Evolutionary conservation across 176 grass and related monocot species (phyloP), one percentile per base, ranked within the genome.

Genomic region (Thinopyrum elongatum): DNA sequence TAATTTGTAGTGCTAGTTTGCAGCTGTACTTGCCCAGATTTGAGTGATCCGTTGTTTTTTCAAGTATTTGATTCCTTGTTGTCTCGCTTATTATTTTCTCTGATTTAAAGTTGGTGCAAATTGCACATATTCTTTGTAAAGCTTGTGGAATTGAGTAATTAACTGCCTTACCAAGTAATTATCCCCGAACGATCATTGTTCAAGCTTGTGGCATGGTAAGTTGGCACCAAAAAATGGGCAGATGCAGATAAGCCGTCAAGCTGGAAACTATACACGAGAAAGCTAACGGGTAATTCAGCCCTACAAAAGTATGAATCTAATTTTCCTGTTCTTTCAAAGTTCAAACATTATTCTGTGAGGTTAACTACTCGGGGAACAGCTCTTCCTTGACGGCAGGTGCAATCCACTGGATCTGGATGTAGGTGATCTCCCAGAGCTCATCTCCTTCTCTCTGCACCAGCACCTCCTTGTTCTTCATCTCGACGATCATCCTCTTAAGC

Each of bases 391-490:
- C 79, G 7, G 96, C 81, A 7, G 93, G 96, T 46, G 92, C 96
- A 23, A 98, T 95, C 96, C 96, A 95, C 77, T 98, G 92, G 23
- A 93, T 95, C 84, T 98, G 93, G 49, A 98, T 95, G 84, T 94
- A 65, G 0, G 96, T 98, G 64, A 93, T 95, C n/a, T 95, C 96
- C 93, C 94, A 98, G 21, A 98, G 89, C 68, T 92, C 89, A 1
- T 95, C 94, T 12, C 88, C 96, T 0, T 95, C 93, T 41, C 46
- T 62, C 16, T 88, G 86, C 69, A 91, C 90, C 8, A 98, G 73
- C 81, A 98, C 85, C 86, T 76, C 92, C 79, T 92, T 95, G 4
- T 87, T 70, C 90, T 95, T 98, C 96, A 98, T 98, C 90, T 92
- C 90, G 26, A 89, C 12, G 81, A 98, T 95, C 91, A 98, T 98